These are phyloP conservation scores for Cryptococcus deneoformans DNA, from an alignment of 1,284 basidiomycete genomes.

Conservation along the genomic window DNA sequence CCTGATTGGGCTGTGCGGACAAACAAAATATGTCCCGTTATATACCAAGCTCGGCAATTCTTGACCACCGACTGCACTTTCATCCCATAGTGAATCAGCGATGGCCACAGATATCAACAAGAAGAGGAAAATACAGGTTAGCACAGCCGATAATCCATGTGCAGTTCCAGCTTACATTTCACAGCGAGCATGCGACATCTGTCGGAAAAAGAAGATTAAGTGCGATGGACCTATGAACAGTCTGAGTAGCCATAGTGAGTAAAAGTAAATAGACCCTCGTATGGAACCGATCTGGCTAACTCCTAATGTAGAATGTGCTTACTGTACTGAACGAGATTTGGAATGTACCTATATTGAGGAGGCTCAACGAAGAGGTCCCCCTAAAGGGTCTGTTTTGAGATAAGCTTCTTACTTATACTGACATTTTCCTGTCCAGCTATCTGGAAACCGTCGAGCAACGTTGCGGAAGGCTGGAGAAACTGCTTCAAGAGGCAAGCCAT, in stretches of 20 bases:
- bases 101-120: too few species aligned
- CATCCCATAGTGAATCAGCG: too few species aligned
- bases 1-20: too few species aligned
- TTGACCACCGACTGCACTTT: too few species aligned
- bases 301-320: constrained; percentile 59
- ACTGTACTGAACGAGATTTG: constrained; percentile 67
- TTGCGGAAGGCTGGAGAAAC: constrained; percentile 66
- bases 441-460: constrained; percentile 69
- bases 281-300: too few species aligned
- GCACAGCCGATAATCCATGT: too few species aligned
- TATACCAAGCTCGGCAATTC: too few species aligned
- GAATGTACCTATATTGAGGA: constrained; percentile 70
- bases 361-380: constrained; percentile 80
- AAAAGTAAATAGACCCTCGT: too few species aligned
- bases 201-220: constrained; percentile 48
- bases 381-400: constrained; percentile 63
- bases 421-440: constrained; percentile 52
- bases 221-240: constrained; percentile 50
- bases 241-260: constrained; percentile 32
- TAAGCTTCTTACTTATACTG: background rate
- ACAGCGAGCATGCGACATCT: constrained; percentile 49
- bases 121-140: too few species aligned
- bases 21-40: too few species aligned
- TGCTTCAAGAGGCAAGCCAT: constrained; percentile 56
- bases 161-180: too few species aligned